Conservation (phyloP, 1,284 basidiomycete species). For the Leccinum cinnamomeum region DNA sequence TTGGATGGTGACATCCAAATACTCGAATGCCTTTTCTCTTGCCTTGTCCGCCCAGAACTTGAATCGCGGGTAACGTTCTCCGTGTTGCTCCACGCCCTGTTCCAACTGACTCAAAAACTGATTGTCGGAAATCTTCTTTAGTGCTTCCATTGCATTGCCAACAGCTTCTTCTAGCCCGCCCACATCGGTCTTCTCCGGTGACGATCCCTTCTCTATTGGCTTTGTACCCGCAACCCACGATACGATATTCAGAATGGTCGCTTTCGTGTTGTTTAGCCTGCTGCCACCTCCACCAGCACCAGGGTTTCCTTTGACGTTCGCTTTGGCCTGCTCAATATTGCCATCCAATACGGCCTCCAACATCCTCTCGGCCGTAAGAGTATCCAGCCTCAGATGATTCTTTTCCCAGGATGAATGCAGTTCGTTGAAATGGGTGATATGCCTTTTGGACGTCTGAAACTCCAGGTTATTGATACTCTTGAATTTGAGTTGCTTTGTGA, state of each 20-base stretch:
- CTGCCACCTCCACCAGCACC: neutral
- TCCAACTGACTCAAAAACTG: slow-evolving; percentile 14
- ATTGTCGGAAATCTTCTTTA: slow-evolving; percentile 5
- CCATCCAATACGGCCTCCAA: slow-evolving; percentile 16
- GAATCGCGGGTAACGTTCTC: slow-evolving; percentile 1
- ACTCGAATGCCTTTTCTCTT: neutral
- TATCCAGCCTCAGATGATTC: slow-evolving; percentile 4
- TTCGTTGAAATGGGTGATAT: slow-evolving; percentile 21
- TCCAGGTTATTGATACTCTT: neutral
- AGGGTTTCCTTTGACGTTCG: neutral
- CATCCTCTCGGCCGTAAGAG: slow-evolving; percentile 5
- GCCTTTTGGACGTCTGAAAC: slow-evolving; percentile 26
- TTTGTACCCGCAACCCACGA: neutral
- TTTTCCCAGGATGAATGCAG: slow-evolving; percentile 9
- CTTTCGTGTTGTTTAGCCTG: neutral
- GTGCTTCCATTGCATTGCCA: neutral
- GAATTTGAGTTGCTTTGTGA: slow-evolving; percentile 2
- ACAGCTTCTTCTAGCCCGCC: slow-evolving; percentile 8
- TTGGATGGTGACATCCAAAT: slow-evolving; percentile 7
- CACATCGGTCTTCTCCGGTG: slow-evolving; percentile 11
- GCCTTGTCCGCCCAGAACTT: slow-evolving; percentile 2
- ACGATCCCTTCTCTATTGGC: slow-evolving; percentile 7
- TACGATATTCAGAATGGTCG: too few relatives aligned
- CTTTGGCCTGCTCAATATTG: slow-evolving; percentile 8
- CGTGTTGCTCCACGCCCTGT: neutral